Evolutionary conservation across 495 filamentous ascomycete species (phyloP).

Genomic region (Annulohypoxylon bovei): DNA sequence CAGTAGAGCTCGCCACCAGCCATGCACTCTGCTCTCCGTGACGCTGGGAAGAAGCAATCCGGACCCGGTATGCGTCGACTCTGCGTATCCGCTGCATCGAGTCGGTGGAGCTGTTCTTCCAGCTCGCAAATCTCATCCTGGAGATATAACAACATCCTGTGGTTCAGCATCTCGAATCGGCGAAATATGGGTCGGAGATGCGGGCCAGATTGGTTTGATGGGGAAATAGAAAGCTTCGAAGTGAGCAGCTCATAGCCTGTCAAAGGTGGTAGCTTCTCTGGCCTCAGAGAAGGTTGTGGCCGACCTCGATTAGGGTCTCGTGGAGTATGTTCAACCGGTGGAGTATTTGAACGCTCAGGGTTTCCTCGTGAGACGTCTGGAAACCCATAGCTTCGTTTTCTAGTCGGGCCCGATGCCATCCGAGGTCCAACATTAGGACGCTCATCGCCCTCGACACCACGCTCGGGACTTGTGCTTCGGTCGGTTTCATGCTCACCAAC

Average conservation of each 20-base stretch:
- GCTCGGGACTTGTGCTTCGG: constrained; percentile 58
- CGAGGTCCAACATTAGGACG: constrained; percentile 25
- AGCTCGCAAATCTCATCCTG: constrained; percentile 87
- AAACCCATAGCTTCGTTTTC: constrained; percentile 47
- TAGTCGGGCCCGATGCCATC: constrained; percentile 9
- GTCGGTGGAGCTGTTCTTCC: constrained; percentile 74
- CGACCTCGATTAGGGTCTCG: constrained; percentile 43
- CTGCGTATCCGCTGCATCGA: constrained; percentile 79
- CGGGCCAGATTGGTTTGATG: constrained; percentile 31
- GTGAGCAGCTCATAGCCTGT: constrained; percentile 77
- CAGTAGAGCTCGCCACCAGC: constrained; percentile 75
- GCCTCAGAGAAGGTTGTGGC: constrained; percentile 44
- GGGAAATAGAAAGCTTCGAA: constrained; percentile 63
- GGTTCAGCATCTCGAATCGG: constrained; percentile 84
- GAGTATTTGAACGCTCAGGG: constrained; percentile 42
- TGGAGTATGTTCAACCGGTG: constrained; percentile 44
- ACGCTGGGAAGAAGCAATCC: constrained; percentile 66
- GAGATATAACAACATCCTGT: constrained; percentile 83
- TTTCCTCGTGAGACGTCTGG: constrained; percentile 47
- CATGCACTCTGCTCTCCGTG: constrained; percentile 73
- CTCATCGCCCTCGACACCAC: constrained; percentile 42
- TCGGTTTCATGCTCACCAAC: constrained; percentile 53
- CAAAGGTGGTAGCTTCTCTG: constrained; percentile 53
- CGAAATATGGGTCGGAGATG: constrained; percentile 78
- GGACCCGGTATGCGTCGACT: constrained; percentile 65